phyloP scores from a whole-genome alignment of 768 basidiomycete genomes.

The Suillus occidentalis region DNA sequence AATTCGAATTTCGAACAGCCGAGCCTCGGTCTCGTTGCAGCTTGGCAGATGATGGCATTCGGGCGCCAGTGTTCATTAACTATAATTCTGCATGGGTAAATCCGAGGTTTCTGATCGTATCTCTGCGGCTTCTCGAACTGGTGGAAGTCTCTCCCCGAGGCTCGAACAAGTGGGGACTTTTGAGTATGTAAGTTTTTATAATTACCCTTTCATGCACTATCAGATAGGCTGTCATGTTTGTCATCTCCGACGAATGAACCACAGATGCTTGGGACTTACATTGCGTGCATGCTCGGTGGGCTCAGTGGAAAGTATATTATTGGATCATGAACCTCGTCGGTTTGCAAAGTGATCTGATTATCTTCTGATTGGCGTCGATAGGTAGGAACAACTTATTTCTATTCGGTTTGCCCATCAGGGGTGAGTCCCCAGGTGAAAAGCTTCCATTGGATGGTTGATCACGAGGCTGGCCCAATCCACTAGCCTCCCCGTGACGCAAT shows the following conservation, averaged over 20 bases:
- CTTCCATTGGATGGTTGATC: neutral
- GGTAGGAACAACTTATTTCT: neutral
- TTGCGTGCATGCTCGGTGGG: neutral
- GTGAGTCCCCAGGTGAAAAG: neutral
- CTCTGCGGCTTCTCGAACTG: neutral
- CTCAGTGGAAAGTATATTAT: neutral
- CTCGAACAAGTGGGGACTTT: neutral
- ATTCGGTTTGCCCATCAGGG: neutral
- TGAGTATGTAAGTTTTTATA: neutral
- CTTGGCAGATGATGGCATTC: neutral
- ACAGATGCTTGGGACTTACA: neutral
- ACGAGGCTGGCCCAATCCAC: neutral
- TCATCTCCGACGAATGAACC: neutral
- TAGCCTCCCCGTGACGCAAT: neutral
- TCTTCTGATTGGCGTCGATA: neutral
- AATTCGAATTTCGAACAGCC: neutral
- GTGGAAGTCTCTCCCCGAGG: neutral
- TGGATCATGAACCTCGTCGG: no score
- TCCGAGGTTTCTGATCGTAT: constrained; percentile 1
- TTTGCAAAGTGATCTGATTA: neutral
- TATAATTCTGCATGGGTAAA: neutral
- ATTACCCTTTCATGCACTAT: neutral
- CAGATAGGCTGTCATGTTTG: neutral
- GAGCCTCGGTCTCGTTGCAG: neutral
- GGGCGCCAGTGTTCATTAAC: neutral